Percentiles rank a stretch among this genome's conserved stretches.
Conservation (phyloP, 352 stramenopile genomes). For the Phytophthora boehmeriae region DNA sequence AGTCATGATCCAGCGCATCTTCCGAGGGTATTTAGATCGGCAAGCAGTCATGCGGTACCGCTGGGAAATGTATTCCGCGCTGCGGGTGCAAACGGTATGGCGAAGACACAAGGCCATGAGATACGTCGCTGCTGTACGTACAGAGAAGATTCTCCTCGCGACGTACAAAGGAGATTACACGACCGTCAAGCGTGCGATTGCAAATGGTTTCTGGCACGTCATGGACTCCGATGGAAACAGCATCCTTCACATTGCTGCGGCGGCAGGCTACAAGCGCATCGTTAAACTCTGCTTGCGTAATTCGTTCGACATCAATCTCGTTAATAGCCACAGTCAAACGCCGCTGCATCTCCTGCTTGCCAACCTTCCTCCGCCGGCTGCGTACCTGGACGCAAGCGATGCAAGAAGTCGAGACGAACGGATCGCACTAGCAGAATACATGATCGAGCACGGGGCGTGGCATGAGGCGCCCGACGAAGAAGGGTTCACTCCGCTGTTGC, state of each 20-base stretch:
- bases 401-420: constrained; percentile 38
- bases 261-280: constrained; percentile 72
- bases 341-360: constrained; percentile 78
- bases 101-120: constrained; percentile 45
- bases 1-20: constrained; percentile 60
- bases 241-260: constrained; percentile 73
- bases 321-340: constrained; percentile 63
- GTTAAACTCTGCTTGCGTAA: constrained; percentile 85
- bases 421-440: constrained; percentile 68
- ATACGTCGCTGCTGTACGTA: constrained; percentile 40
- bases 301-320: constrained; percentile 72
- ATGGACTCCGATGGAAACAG: constrained; percentile 63
- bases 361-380: constrained; percentile 41
- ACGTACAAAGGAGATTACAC: constrained; percentile 82
- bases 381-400: constrained; percentile 10
- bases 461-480: constrained; percentile 72
- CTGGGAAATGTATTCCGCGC: constrained; percentile 48
- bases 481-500: constrained; percentile 67
- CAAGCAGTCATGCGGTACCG: constrained; percentile 40
- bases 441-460: constrained; percentile 88
- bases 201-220: constrained; percentile 53
- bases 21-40: constrained; percentile 51
- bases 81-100: constrained; percentile 65
- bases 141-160: constrained; percentile 66
- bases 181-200: constrained; percentile 62